Conservation (phyloP, 495 filamentous ascomycete species). For the Apiosordaria backusii region DNA sequence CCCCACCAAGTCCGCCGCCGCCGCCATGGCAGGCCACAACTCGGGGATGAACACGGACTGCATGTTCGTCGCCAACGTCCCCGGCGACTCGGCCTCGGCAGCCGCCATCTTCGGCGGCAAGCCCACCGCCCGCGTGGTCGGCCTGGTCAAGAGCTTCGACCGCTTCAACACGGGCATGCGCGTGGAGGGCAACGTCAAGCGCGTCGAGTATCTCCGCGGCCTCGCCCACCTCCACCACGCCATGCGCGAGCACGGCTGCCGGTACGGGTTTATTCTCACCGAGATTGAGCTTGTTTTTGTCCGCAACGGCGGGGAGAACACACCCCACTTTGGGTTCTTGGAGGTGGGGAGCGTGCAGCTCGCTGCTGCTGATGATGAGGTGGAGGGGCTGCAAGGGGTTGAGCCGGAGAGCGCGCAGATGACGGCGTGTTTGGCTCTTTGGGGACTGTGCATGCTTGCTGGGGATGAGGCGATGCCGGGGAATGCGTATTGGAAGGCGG, state of each 20-base stretch:
- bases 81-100: constrained; percentile 43
- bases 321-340: constrained; percentile 79
- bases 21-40: constrained; percentile 51
- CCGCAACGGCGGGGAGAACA: constrained; percentile 66
- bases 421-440: constrained; percentile 50
- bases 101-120: constrained; percentile 64
- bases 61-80: constrained; percentile 62
- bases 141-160: constrained; percentile 83
- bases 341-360: constrained; percentile 67
- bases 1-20: constrained; percentile 46
- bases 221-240: constrained; percentile 78
- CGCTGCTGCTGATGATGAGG: constrained; percentile 34
- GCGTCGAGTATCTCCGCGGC: constrained; percentile 80
- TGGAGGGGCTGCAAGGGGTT: not conserved
- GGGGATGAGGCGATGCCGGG: constrained; percentile 65
- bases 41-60: constrained; percentile 68
- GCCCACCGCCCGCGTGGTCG: constrained; percentile 75
- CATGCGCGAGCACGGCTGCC: constrained; percentile 89
- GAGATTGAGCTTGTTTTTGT: constrained; percentile 93
- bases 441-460: constrained; percentile 71
- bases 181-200: constrained; percentile 69
- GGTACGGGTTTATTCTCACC: constrained; percentile 92
- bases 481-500: constrained; percentile 65
- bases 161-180: constrained; percentile 94
- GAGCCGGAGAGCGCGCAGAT: constrained; percentile 50